phyloP scores from a whole-genome alignment of 1,139 yeast genomes.

The Yamadazyma sp. region DNA sequence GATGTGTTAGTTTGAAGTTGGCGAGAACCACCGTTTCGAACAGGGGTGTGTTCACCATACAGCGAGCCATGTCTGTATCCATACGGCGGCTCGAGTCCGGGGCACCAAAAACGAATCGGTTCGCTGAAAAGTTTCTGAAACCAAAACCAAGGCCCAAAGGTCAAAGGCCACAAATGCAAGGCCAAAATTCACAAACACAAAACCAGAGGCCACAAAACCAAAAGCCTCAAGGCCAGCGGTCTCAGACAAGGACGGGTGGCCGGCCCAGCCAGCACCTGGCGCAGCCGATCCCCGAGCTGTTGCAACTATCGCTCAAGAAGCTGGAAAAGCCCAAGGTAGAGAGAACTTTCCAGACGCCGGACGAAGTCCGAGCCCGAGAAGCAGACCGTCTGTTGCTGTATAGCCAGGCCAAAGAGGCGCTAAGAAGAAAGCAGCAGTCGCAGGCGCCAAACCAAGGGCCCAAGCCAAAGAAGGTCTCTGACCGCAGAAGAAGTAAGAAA shows the following conservation, averaged over 20 bases:
- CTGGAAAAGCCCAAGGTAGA: background rate
- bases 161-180: background rate
- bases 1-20: too few species aligned
- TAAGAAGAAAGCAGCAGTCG: slow-evolving; percentile 11
- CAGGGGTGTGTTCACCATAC: too few species aligned
- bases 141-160: slow-evolving; percentile 1
- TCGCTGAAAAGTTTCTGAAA: slow-evolving; percentile 24
- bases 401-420: slow-evolving; percentile 17
- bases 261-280: too few species aligned
- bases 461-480: slow-evolving; percentile 6
- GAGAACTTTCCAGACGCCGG: background rate
- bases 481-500: slow-evolving; percentile 1
- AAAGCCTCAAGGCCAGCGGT: background rate
- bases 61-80: too few species aligned
- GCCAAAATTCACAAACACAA: slow-evolving; percentile 1
- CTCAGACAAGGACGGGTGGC: too few species aligned
- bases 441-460: background rate
- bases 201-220: background rate
- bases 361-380: background rate
- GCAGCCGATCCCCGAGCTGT: background rate
- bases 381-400: slow-evolving; percentile 6
- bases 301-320: background rate
- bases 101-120: slow-evolving; percentile 21
- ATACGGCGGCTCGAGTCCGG: too few species aligned
- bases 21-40: too few species aligned